These are phyloP conservation scores for Linum tenue DNA, from an alignment of 345 rosid genomes.

Conservation along the genomic window DNA sequence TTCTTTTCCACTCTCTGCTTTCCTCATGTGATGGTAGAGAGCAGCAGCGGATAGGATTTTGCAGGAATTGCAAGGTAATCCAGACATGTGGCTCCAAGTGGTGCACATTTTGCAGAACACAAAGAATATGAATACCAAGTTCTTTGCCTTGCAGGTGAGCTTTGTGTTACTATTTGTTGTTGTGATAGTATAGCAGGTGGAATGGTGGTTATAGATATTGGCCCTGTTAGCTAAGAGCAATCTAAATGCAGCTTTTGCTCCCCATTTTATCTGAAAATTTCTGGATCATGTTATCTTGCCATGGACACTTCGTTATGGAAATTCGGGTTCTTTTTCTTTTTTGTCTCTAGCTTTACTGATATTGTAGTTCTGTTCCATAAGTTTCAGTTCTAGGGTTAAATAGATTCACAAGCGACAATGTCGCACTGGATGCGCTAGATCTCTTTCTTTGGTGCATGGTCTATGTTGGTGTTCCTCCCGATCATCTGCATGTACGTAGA, in stretches of 20 bases:
- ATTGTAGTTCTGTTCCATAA: background rate
- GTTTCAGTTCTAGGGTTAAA: background rate
- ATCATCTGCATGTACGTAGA: too few species aligned
- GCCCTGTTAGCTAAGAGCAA: background rate
- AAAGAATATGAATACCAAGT: constrained; percentile 82
- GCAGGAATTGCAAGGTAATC: constrained; percentile 93
- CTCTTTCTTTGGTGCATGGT: too few species aligned
- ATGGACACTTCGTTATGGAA: background rate
- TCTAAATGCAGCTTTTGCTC: background rate
- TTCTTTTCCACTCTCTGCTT: constrained; percentile 6
- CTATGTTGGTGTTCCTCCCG: too few species aligned
- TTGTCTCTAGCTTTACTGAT: background rate
- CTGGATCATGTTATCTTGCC: background rate
- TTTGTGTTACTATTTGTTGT: background rate
- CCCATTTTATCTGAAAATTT: background rate
- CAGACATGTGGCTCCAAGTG: constrained; percentile 98
- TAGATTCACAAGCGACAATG: background rate
- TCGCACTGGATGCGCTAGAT: background rate
- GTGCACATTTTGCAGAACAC: constrained; percentile 81
- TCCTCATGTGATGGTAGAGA: constrained; percentile 42
- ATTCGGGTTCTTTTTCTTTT: background rate
- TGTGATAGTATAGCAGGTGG: background rate
- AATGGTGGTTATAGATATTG: background rate
- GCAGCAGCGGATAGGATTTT: constrained; percentile 88
- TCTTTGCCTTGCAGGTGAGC: constrained; percentile 89